Percentiles rank a stretch among this genome's conserved stretches.
Evolutionary conservation across 352 stramenopile species (phyloP).

Genomic region (Peronospora belbahrii): DNA sequence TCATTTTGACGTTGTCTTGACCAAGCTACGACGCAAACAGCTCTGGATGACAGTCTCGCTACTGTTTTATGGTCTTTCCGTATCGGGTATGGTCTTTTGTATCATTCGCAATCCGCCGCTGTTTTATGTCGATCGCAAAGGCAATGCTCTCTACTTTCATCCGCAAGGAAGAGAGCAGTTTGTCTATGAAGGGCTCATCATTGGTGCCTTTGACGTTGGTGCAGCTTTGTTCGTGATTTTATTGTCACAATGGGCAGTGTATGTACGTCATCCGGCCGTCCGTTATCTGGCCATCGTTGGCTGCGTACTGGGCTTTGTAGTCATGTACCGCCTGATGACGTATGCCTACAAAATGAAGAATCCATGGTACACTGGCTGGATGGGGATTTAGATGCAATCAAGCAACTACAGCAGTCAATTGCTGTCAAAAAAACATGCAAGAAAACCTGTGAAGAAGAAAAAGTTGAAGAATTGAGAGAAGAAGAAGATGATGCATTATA

Average conservation of each 20-base stretch:
- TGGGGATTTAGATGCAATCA: slow-evolving; percentile 55
- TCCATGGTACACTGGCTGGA: slow-evolving; percentile 81
- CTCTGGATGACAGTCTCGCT: slow-evolving; percentile 85
- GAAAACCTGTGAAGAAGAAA: not conserved
- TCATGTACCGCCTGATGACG: slow-evolving; percentile 85
- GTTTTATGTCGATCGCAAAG: slow-evolving; percentile 62
- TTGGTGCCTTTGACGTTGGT: slow-evolving; percentile 60
- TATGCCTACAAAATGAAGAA: slow-evolving; percentile 84
- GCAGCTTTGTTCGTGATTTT: slow-evolving; percentile 69
- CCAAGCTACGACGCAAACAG: slow-evolving; percentile 68
- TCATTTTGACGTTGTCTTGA: slow-evolving; percentile 64
- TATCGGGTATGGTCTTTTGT: slow-evolving; percentile 86
- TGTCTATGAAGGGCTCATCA: slow-evolving; percentile 76
- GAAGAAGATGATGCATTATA: no score
- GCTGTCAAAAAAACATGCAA: not conserved
- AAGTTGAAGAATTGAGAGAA: no score
- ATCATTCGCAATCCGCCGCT: slow-evolving; percentile 82
- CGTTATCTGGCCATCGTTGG: slow-evolving; percentile 49
- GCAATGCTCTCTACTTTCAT: slow-evolving; percentile 84
- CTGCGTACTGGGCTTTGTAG: slow-evolving; percentile 59
- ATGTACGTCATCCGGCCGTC: slow-evolving; percentile 48
- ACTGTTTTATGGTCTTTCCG: slow-evolving; percentile 82
- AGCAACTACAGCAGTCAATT: slow-evolving; percentile 1
- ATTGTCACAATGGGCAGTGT: slow-evolving; percentile 78
- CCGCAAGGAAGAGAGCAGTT: slow-evolving; percentile 76